Evolutionary conservation across 345 rosid species (phyloP), one percentile per base, ranked within the genome.

Genomic region (Bruguiera gymnorhiza): DNA sequence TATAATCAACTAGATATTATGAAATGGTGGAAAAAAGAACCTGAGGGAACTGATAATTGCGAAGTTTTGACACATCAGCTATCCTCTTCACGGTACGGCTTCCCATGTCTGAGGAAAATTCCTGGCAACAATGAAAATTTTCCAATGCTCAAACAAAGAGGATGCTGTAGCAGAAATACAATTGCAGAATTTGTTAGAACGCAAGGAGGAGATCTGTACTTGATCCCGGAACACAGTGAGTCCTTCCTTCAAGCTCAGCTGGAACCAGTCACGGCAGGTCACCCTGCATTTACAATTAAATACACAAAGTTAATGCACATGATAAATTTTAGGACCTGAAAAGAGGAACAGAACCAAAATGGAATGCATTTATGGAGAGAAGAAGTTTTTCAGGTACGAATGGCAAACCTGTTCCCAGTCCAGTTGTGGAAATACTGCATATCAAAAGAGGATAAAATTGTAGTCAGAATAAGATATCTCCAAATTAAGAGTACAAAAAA

Each of bases 221-320:
- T 96, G 99, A 79, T 96, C 99, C 56, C 96, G 89, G 76, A 92
- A 96, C 73, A 96, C 98, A 29, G 98, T 96, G 53, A 96, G 98
- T 70, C 99, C 99, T 87, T 96, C 99, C 91, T 96, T 96, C 73
- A 92, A 78, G 83, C 99, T 96, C 71, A 96, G 96, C 72, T 96
- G 99, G 83, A 96, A 96, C 98, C 99, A 96, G 77, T 96, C 96
- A 63, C 97, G 98, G 73, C 99, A 96, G 65, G 99, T 96, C 75
- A 96, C 99, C 70, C 99, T 96, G 88, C 83, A 75, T 31, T 79
- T 70, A 32, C 65, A 20, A 54, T 24, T 23, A 52, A 57, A 58
- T 23, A 30, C 50, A 67, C 60, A 63, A 43, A 69, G 65, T 52
- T 66, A n/a, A 55, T 32, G 21, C 23, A 27, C 23, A 68, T 27